Evolutionary conservation across 192 early-diverging fungal species (phyloP).

Genomic region (Coemansia sp.): DNA sequence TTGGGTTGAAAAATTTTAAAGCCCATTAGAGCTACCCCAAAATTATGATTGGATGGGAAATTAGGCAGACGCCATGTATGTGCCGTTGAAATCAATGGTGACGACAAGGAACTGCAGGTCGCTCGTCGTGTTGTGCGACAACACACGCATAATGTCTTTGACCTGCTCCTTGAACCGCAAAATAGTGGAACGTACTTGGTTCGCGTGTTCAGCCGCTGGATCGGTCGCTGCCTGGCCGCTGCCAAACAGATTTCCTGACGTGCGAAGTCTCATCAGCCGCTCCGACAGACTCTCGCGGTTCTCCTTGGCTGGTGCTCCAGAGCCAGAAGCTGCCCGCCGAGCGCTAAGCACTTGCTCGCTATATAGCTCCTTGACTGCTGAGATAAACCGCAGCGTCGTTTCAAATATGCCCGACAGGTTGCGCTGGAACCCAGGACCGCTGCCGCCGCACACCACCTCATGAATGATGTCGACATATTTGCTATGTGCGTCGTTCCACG

Average conservation of each 20-base stretch:
- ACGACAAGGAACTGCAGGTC: conserved; percentile 74
- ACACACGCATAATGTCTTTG: conserved; percentile 54
- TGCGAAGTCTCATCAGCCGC: conserved; percentile 35
- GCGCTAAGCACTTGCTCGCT: conserved; percentile 49
- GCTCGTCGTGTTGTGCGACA: conserved; percentile 65
- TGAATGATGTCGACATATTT: conserved; percentile 71
- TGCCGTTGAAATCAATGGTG: conserved; percentile 81
- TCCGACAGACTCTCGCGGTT: conserved; percentile 19
- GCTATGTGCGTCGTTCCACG: conserved; percentile 75
- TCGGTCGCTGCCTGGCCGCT: conserved; percentile 24
- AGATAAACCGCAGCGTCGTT: conserved; percentile 62
- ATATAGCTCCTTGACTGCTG: conserved; percentile 52
- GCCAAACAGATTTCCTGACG: conserved; percentile 22
- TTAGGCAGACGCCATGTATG: conserved; percentile 39
- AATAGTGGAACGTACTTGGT: conserved; percentile 41
- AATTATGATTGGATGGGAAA: not conserved
- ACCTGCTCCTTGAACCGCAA: conserved; percentile 56
- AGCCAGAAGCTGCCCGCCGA: conserved; percentile 4
- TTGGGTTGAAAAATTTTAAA: conserved; percentile 9
- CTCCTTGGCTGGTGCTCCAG: not conserved
- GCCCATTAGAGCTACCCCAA: not conserved
- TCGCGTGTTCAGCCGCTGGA: conserved; percentile 46
- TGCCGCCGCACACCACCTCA: conserved; percentile 56
- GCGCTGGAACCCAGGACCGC: conserved; percentile 44
- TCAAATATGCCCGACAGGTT: conserved; percentile 64